These are phyloP conservation scores for Auxenochlorella pyrenoidosa DNA, from an alignment of 139 green algal species.

Conservation along the genomic window DNA sequence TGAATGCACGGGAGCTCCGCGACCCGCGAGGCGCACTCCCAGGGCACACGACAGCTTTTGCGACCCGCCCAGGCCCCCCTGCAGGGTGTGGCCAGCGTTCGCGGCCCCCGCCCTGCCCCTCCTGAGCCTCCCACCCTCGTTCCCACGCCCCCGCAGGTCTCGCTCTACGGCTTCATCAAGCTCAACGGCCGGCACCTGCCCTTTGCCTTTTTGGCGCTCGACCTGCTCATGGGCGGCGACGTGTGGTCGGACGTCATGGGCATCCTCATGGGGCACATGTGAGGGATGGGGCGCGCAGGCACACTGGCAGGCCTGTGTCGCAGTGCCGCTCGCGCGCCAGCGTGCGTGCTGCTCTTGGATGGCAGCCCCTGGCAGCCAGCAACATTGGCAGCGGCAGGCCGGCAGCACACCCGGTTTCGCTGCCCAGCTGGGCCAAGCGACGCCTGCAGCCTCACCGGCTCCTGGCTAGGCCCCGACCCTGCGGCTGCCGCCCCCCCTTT, in stretches of 20 bases:
- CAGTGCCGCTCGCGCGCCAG: too few species aligned
- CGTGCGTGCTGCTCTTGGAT: too few species aligned
- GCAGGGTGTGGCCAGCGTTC: too few species aligned
- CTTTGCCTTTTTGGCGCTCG: conserved; percentile 64
- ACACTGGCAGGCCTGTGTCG: too few species aligned
- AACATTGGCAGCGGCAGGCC: neutral
- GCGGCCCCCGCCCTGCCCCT: neutral
- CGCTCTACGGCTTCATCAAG: conserved; percentile 62
- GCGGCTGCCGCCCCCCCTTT: too few species aligned
- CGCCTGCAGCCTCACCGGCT: neutral
- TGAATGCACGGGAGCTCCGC: too few species aligned
- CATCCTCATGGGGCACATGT: conserved; percentile 70
- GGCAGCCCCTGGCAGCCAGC: neutral
- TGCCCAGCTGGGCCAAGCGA: neutral
- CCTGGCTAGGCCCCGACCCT: neutral
- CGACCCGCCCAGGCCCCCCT: too few species aligned
- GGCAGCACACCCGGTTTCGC: too few species aligned
- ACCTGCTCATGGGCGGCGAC: conserved; percentile 55
- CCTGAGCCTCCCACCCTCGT: too few species aligned
- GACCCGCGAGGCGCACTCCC: too few species aligned
- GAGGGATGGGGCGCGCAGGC: neutral
- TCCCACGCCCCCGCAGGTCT: conserved; percentile 19
- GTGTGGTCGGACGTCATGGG: conserved; percentile 54
- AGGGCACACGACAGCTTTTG: too few species aligned
- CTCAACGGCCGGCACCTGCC: conserved; percentile 64